Evolutionary conservation across 1,139 yeast genomes (phyloP), one percentile per base, ranked within the genome.

Genomic region (Hansenula anomala): DNA sequence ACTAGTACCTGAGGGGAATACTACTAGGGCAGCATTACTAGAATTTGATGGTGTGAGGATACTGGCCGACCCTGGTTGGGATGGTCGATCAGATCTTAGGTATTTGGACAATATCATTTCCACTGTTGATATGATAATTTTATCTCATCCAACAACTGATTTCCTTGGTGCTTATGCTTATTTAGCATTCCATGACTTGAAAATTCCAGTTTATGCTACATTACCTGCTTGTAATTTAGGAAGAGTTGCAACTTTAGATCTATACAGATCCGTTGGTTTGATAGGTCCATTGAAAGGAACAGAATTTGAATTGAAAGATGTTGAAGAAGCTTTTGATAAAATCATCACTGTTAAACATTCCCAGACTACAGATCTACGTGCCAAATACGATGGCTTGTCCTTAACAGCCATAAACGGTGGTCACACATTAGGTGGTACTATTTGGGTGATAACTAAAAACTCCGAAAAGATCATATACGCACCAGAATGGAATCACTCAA

Each of bases 401-500:
- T 65, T 90, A 14, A 82, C 96, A 0, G 95, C 97, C 0, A 81
- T 81, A 51, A 88, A 87, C 59, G 84, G 97, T 0, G 99, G 99
- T 1, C 96, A 88, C 57, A 73, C 95, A 0, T 70, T 94, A 29
- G 99, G 99, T 42, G 97, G 98, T 9, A 80, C 66, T 18, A 54
- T 64, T 40, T 92, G 97, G 97, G 66, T 83, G 33, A 63, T 90
- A 19, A 73, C 77, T 39, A 80, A 80, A 47, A 80, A 84, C 48
- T 74, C 82, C 20, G 97, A 92, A 48, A 84, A 82, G 46, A 67
- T 89, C 15, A 69, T 92, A 4, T 88, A 89, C 60, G 96, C 97
- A 0, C 92, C 95, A 4, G 80, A 87, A 35, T 92, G 98, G 97
- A 90, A 90, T 58, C 98, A 92, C 59, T 82, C 97, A 1, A 79